phyloP scores from a whole-genome alignment of 305 asterid genomes.

The Fraxinus latifolia region DNA sequence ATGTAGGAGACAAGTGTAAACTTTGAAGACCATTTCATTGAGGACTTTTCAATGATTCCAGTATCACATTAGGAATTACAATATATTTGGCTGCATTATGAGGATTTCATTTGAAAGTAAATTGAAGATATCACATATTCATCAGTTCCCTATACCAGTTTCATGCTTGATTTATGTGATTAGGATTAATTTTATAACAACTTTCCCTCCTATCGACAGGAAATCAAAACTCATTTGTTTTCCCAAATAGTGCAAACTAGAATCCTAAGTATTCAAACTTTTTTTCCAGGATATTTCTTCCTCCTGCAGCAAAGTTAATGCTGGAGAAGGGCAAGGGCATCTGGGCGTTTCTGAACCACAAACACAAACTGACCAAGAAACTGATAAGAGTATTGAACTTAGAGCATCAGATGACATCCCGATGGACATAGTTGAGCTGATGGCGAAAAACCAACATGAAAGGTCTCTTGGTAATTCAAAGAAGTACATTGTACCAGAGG shows the following conservation, averaged over 20 bases:
- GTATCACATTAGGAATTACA: neutral
- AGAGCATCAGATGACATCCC: slow-evolving; percentile 68
- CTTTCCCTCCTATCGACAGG: neutral
- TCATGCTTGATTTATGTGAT: neutral
- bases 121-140: neutral
- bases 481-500: slow-evolving; percentile 17
- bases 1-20: neutral
- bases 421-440: slow-evolving; percentile 73
- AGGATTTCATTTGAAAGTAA: neutral
- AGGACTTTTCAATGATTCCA: neutral
- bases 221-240: neutral
- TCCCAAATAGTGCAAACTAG: slow-evolving; percentile 9
- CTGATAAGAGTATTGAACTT: slow-evolving; percentile 23
- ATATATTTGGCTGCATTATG: neutral
- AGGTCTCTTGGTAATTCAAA: slow-evolving; percentile 39
- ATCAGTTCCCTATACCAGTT: neutral
- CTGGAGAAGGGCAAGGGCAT: slow-evolving; percentile 35
- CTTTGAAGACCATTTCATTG: neutral
- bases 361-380: slow-evolving; percentile 27
- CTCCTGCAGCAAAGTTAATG: slow-evolving; percentile 25
- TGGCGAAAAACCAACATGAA: slow-evolving; percentile 68
- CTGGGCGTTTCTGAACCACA: slow-evolving; percentile 23
- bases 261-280: neutral
- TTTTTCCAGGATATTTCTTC: slow-evolving; percentile 34
- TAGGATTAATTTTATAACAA: neutral